phyloP scores from a whole-genome alignment of 208 protist genomes.

The Crithidia mellificae region DNA sequence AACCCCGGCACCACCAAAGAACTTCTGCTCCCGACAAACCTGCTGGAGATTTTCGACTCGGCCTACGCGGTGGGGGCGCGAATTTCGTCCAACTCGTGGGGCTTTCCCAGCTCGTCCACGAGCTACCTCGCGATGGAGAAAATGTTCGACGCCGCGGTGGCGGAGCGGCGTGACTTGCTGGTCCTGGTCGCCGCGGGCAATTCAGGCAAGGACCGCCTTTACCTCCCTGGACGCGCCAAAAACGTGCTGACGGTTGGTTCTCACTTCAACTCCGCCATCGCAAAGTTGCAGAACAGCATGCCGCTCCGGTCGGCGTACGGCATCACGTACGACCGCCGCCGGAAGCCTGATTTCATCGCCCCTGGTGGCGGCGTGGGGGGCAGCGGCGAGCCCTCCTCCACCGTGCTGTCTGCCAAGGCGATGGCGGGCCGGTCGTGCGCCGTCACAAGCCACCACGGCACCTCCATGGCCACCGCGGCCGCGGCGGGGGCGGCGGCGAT shows the following conservation, averaged over 20 bases:
- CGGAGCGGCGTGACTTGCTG: conserved; percentile 63
- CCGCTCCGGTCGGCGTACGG: conserved; percentile 57
- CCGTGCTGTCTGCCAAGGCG: conserved; percentile 14
- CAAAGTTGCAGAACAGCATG: conserved; percentile 37
- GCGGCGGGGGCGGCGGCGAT: conserved; percentile 76
- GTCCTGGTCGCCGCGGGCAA: conserved; percentile 86
- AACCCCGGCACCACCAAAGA: conserved; percentile 4
- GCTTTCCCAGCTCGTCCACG: conserved; percentile 32
- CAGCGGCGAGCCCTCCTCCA: background rate
- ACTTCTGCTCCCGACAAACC: conserved; percentile 54
- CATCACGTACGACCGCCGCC: conserved; percentile 76
- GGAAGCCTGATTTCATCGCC: conserved; percentile 85
- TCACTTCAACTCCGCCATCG: conserved; percentile 48
- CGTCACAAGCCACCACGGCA: conserved; percentile 53
- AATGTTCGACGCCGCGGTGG: conserved; percentile 64
- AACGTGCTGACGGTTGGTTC: conserved; percentile 87
- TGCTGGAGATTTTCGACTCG: conserved; percentile 57
- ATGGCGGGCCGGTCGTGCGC: conserved; percentile 29
- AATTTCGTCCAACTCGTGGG: conserved; percentile 91
- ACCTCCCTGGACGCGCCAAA: conserved; percentile 69
- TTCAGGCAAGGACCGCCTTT: conserved; percentile 14
- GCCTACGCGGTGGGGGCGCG: conserved; percentile 66
- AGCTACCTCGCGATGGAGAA: conserved; percentile 70
- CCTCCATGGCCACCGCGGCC: conserved; percentile 91
- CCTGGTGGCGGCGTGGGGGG: conserved; percentile 51